These are phyloP conservation scores for Antitrichia curtipendula DNA, from an alignment of 225 moss, liverwort and hornwort species.

Conservation along the genomic window DNA sequence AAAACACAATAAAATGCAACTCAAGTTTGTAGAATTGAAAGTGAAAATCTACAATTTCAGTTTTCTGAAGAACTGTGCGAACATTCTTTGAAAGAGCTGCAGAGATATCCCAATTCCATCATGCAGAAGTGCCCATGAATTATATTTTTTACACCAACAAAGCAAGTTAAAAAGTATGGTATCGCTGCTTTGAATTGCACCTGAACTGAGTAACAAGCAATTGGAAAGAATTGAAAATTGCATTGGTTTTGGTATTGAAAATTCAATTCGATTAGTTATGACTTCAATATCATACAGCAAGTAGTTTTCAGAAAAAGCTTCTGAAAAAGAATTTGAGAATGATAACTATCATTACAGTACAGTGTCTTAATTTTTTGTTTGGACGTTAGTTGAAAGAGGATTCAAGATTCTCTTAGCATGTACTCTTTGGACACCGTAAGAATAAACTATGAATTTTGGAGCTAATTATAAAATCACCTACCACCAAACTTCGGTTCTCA, in stretches of 20 bases:
- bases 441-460: not conserved
- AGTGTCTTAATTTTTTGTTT: not conserved
- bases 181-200: not conserved
- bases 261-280: not conserved
- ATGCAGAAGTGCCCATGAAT: not conserved
- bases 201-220: not conserved
- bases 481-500: not conserved
- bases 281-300: not conserved
- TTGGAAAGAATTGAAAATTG: not conserved
- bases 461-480: not conserved
- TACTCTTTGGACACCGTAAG: not conserved
- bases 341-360: not conserved
- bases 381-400: not conserved
- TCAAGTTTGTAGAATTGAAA: not conserved
- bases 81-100: too few relatives aligned
- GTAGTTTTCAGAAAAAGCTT: too few relatives aligned
- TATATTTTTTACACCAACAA: not conserved
- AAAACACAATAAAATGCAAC: not conserved
- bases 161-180: not conserved
- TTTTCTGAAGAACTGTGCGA: not conserved
- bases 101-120: not conserved
- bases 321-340: not conserved
- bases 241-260: not conserved
- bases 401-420: not conserved
- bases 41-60: not conserved